phyloP scores from a whole-genome alignment of 495 filamentous ascomycete species.

The Chaetomidium leptoderma region DNA sequence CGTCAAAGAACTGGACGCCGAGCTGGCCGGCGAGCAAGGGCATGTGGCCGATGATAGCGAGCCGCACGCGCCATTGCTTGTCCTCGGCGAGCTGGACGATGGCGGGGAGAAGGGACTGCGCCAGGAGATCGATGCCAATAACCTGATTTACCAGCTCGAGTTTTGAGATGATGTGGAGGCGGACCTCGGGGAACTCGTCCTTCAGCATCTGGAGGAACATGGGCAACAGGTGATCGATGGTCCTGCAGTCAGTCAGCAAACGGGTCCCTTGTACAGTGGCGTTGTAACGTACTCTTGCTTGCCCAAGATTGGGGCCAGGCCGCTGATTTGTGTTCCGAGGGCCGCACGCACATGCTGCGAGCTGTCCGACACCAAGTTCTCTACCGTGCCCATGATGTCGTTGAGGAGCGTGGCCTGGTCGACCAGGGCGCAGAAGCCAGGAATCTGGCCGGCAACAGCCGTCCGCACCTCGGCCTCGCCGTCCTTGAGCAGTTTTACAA shows the following conservation, averaged over 20 bases:
- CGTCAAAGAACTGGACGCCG: constrained; percentile 96
- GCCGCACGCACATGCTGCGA: constrained; percentile 97
- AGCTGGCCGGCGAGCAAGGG: constrained; percentile 92
- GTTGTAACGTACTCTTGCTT: constrained; percentile 79
- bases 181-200: constrained; percentile 96
- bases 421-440: constrained; percentile 87
- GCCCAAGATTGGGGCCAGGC: constrained; percentile 91
- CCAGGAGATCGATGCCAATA: constrained; percentile 94
- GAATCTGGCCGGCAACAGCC: constrained; percentile 95
- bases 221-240: constrained; percentile 90
- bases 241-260: constrained; percentile 48
- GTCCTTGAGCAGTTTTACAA: constrained; percentile 96
- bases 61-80: constrained; percentile 97
- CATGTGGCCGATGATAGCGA: constrained; percentile 99
- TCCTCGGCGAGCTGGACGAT: constrained; percentile 97
- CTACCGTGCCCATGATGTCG: constrained; percentile 94
- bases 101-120: constrained; percentile 93
- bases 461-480: constrained; percentile 96
- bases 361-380: constrained; percentile 90
- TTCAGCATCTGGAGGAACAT: constrained; percentile 99
- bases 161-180: constrained; percentile 97
- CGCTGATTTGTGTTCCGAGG: constrained; percentile 93
- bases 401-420: constrained; percentile 84
- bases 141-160: constrained; percentile 97
- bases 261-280: not conserved